Base-by-base conservation (phyloP, 2,329 filamentous ascomycete genomes). In the Paradendryphiella salina region DNA sequence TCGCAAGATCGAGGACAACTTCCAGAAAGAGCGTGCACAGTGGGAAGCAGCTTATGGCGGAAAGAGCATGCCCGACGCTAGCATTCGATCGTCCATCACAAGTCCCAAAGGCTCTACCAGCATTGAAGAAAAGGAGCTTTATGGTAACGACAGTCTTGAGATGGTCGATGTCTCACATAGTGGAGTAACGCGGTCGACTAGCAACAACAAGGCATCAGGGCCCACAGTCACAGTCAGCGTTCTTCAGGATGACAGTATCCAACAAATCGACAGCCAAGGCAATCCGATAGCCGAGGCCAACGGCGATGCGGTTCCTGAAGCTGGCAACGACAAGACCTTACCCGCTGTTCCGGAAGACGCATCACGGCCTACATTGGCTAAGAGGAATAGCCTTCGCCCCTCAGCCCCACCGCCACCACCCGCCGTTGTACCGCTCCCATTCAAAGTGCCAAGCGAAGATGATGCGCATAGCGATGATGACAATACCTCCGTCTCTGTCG, bases 21-120 rank as follows among this genome's bases (percentile, higher is more conserved):
- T 82, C 45, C 79, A 80, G 9, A 79, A 79, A 5, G 87, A 90
- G 54, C 80, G 83, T 36, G 76, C 76, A 5, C 76, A 85, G 54
- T 96, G 92, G 92, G 92, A 96, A 68, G 82, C 82, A 5, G 77
- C 82, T 1, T 94, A 96, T 60, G 89, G 88, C 7, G 79, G 87
- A 56, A 83, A 82, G 48, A 77, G 20, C 60, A 70, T 35, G 66
- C 66, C 65, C 59, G 79, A 81, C 26, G 87, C 81, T 0, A 82
- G 79, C 9, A 71, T 80, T 23, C 80, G 76, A 17, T 76, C 72
- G 15, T 75, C 71, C 23, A 64, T 64, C 17, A 64, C 58, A 37
- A 66, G 63, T 29, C 67, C 59, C 4, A 75, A 73, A 56, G 65
- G 56, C 7, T 69, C 70, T 0, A 58, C 63, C 9, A 73, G 67